phyloP scores from a whole-genome alignment of 305 asterid genomes.

The Fraxinus sp. region DNA sequence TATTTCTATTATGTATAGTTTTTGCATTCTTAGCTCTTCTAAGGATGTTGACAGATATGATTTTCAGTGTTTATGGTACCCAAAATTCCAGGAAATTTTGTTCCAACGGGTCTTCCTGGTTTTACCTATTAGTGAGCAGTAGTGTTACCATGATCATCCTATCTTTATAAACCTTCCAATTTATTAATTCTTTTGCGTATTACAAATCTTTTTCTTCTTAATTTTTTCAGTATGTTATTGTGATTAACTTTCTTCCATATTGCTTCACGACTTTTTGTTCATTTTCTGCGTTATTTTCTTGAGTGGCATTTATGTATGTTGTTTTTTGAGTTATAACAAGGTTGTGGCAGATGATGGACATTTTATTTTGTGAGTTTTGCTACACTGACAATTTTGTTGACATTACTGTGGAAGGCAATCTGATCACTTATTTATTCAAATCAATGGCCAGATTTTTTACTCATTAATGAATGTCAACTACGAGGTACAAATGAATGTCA shows the following conservation, averaged over 20 bases:
- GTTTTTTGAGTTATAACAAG: background rate
- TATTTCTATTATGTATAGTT: constrained; percentile 57
- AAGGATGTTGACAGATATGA: constrained; percentile 46
- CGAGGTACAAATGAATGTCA: too few relatives aligned
- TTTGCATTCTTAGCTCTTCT: constrained; percentile 54
- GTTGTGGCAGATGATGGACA: background rate
- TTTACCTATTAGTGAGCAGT: constrained; percentile 61
- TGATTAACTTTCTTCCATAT: background rate
- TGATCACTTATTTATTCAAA: too few relatives aligned
- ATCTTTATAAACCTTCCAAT: constrained; percentile 47
- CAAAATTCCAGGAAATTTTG: constrained; percentile 71
- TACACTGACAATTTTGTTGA: too few relatives aligned
- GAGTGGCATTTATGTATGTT: background rate
- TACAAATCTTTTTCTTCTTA: background rate
- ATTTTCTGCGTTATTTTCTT: background rate
- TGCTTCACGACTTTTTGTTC: background rate
- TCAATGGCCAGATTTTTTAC: too few relatives aligned
- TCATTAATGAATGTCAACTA: too few relatives aligned
- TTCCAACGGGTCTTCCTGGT: constrained; percentile 66
- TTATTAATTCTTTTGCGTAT: constrained; percentile 19
- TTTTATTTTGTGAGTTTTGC: too few relatives aligned
- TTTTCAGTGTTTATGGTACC: constrained; percentile 37
- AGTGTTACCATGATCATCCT: constrained; percentile 48
- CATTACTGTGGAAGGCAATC: too few relatives aligned
- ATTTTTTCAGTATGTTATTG: background rate